phyloP scores from a whole-genome alignment of 2,329 filamentous ascomycete species.

The Alternaria triticimaculans region DNA sequence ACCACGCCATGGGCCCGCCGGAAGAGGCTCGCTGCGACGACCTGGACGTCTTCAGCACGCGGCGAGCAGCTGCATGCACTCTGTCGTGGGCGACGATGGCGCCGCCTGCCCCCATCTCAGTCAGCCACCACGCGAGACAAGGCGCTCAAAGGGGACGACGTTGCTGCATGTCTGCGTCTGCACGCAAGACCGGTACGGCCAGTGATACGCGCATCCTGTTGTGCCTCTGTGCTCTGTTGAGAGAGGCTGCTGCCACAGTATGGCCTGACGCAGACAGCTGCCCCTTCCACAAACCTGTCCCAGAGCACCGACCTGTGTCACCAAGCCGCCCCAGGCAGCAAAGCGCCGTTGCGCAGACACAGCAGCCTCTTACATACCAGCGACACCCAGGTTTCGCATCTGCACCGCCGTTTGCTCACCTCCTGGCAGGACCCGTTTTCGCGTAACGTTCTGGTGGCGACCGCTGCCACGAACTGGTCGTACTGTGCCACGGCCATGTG shows the following conservation, averaged over 20 bases:
- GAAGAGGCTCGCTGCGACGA: background rate
- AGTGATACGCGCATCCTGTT: constrained; percentile 10
- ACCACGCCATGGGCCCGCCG: background rate
- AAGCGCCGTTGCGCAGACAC: constrained; percentile 18
- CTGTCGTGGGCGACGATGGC: background rate
- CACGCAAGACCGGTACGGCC: constrained; percentile 19
- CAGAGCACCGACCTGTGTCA: constrained; percentile 21
- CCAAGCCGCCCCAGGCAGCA: constrained; percentile 15
- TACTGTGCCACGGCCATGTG: constrained; percentile 23
- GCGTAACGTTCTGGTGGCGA: constrained; percentile 34
- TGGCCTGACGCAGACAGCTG: constrained; percentile 14
- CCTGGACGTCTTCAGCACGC: background rate
- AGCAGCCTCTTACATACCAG: constrained; percentile 18
- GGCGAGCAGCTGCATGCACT: background rate
- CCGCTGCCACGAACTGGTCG: constrained; percentile 20
- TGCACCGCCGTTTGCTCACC: constrained; percentile 42
- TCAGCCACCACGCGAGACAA: constrained; percentile 23
- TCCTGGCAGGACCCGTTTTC: constrained; percentile 36
- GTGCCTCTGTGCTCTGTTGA: constrained; percentile 15
- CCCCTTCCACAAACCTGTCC: constrained; percentile 21
- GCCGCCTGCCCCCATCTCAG: constrained; percentile 4
- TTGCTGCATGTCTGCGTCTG: constrained; percentile 24
- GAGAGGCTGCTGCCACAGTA: background rate
- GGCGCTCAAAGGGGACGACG: constrained; percentile 18
- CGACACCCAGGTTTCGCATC: constrained; percentile 23